Evolutionary conservation across 805 yeast genomes (phyloP).

Genomic region (Lipomyces oligophaga): DNA sequence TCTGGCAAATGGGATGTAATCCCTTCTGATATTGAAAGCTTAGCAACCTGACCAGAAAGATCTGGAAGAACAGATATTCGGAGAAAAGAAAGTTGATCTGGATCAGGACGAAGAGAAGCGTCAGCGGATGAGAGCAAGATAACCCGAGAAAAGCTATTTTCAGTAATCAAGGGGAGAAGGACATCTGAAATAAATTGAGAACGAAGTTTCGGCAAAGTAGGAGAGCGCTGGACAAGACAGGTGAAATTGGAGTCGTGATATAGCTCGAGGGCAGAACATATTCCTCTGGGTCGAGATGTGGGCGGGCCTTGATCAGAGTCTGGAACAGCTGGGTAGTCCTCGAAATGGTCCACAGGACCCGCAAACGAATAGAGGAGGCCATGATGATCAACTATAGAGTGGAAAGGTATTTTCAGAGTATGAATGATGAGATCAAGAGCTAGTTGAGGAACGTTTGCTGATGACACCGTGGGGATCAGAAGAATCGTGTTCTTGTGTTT

Average conservation of each 20-base stretch:
- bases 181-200: conserved; percentile 50
- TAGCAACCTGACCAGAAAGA: conserved; percentile 8
- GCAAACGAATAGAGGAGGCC: conserved; percentile 72
- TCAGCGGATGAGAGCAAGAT: conserved; percentile 70
- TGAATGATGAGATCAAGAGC: conserved; percentile 69
- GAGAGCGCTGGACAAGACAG: conserved; percentile 78
- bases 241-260: conserved; percentile 47
- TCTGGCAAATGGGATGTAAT: background rate
- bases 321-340: conserved; percentile 24
- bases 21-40: conserved; percentile 8
- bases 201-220: conserved; percentile 65
- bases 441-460: conserved; percentile 88
- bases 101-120: conserved; percentile 38
- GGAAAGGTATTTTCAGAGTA: conserved; percentile 50
- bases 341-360: conserved; percentile 62
- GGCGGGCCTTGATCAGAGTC: no score
- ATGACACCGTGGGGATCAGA: conserved; percentile 73
- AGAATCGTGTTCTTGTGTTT: conserved; percentile 31
- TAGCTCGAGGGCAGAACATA: conserved; percentile 64
- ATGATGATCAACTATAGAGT: conserved; percentile 54
- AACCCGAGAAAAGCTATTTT: conserved; percentile 44
- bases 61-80: conserved; percentile 3
- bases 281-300: conserved; percentile 34
- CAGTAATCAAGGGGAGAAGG: conserved; percentile 47
- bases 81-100: conserved; percentile 6